Evolutionary conservation across 148 eudicot genomes (phyloP).

Genomic region (Nepenthes gracilis): DNA sequence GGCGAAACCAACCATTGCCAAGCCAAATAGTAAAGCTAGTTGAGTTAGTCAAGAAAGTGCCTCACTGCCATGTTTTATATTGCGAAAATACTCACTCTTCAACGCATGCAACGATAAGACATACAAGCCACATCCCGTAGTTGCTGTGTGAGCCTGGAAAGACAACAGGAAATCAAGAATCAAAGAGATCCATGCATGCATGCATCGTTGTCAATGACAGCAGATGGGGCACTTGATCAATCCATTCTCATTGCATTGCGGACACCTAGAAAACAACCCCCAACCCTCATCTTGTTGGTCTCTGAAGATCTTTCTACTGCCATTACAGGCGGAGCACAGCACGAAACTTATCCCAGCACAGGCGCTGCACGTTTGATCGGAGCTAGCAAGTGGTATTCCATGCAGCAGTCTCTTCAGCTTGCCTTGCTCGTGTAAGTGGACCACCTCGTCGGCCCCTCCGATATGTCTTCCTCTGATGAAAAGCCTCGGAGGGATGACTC

Average conservation of each 20-base stretch:
- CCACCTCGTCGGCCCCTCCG: conserved; percentile 75
- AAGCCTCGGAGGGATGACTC: conserved; percentile 55
- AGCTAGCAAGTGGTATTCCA: conserved; percentile 36
- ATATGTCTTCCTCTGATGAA: conserved; percentile 58
- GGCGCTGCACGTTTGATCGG: conserved; percentile 20
- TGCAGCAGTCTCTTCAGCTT: conserved; percentile 35
- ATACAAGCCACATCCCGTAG: no score
- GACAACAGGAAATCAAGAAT: no score
- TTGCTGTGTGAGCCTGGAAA: no score
- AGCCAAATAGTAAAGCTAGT: no score
- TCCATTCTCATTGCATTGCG: conserved; percentile 75
- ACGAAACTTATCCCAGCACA: conserved; percentile 53
- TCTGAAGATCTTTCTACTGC: conserved; percentile 44
- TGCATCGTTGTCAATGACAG: conserved; percentile 10
- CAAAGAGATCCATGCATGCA: no score
- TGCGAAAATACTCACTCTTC: no score
- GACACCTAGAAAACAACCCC: conserved; percentile 22
- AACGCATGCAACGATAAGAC: no score
- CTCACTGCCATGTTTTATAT: no score
- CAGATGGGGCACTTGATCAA: conserved; percentile 55
- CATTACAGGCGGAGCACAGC: conserved; percentile 49
- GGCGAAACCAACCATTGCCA: no score
- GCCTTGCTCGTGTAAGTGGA: conserved; percentile 49
- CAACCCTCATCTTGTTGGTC: conserved; percentile 15
- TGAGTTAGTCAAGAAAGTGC: no score